A percentile compares a stretch with the other conserved stretches of the same genome.
Evolutionary conservation across 2,329 filamentous ascomycete species (phyloP).

Genomic region (Diaporthe citri): DNA sequence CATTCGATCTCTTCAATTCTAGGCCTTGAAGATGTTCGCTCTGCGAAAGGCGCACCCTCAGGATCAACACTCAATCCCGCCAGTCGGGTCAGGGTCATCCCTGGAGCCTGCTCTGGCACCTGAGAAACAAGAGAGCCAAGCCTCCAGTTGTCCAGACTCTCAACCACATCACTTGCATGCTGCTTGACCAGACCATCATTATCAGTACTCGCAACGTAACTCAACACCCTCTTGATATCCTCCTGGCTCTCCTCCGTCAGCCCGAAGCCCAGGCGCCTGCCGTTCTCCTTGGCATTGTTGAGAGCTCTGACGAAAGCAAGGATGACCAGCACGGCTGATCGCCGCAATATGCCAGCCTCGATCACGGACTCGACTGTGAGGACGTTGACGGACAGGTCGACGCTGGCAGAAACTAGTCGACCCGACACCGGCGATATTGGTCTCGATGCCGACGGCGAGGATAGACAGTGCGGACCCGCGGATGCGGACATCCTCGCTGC

Average conservation of each 20-base stretch:
- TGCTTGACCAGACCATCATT: slow-evolving; percentile 76
- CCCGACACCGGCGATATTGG: slow-evolving; percentile 68
- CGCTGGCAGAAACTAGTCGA: slow-evolving; percentile 65
- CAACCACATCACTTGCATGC: slow-evolving; percentile 75
- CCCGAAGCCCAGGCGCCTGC: slow-evolving; percentile 64
- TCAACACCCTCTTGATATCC: slow-evolving; percentile 72
- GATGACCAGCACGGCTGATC: slow-evolving; percentile 74
- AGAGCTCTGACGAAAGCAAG: slow-evolving; percentile 72
- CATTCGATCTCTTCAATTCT: slow-evolving; percentile 74
- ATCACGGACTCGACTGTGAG: slow-evolving; percentile 71
- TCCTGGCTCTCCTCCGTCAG: slow-evolving; percentile 67
- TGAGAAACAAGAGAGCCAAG: slow-evolving; percentile 50
- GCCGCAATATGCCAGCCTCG: slow-evolving; percentile 74
- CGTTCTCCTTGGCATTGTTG: slow-evolving; percentile 62
- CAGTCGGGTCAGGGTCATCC: slow-evolving; percentile 48
- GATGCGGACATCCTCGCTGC: slow-evolving; percentile 77
- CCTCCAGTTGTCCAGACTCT: slow-evolving; percentile 74
- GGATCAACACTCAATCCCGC: slow-evolving; percentile 59
- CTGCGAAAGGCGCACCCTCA: slow-evolving; percentile 34
- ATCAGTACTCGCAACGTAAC: slow-evolving; percentile 75
- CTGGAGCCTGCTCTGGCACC: slow-evolving; percentile 40
- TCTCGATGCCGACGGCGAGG: slow-evolving; percentile 70
- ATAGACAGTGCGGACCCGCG: slow-evolving; percentile 78
- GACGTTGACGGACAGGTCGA: slow-evolving; percentile 74
- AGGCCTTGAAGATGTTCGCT: slow-evolving; percentile 47